Base-by-base conservation (phyloP, 768 basidiomycete species). In the Erythrobasidium yunnanense region DNA sequence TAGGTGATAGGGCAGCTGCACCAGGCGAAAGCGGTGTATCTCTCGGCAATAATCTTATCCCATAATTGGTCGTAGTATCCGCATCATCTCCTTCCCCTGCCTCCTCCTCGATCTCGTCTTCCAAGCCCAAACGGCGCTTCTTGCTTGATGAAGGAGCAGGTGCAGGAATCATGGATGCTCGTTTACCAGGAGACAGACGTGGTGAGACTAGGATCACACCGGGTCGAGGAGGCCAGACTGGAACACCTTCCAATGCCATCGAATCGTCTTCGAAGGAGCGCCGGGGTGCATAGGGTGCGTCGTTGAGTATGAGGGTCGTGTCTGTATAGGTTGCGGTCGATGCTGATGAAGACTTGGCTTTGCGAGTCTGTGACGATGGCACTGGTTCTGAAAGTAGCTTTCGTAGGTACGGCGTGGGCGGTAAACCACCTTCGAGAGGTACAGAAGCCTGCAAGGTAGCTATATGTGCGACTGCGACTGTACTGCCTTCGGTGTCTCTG, bases 141-240 rank as follows among this genome's bases (percentile, higher is more conserved):
- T 51, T 17, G 32, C 29, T 49, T 63, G 46, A 27, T n/a, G n/a
- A 25, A 23, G 57, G 57, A 4, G 45, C 30, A 13, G 15, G 23
- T 15, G 52, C 29, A 17, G 33, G 23, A 17, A 7, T 29, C 35
- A 22, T 13, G 54, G 8, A 33, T 7, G 7, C 8, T 23, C 5
- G 20, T 23, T 63, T 63, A 23, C 7, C n/a, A 2, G 60, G 60
- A 15, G 60, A 63, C 32, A 50, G 46, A 5, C 60, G 47, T 38
- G 60, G 60, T 4, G 60, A 63, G 22, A 63, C 32, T 3, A 63
- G 18, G 29, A 63, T 51, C 7, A 63, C 60, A 32, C 60, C 60
- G 4, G 60, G 46, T 49, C 27, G 60, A 51, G 60, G 60, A 6
- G 60, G 60, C 60, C 60, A 63, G 30, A 49, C 17, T 8, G 60